phyloP scores from a whole-genome alignment of 2,329 filamentous ascomycete species.

The Aspergillus tanneri region DNA sequence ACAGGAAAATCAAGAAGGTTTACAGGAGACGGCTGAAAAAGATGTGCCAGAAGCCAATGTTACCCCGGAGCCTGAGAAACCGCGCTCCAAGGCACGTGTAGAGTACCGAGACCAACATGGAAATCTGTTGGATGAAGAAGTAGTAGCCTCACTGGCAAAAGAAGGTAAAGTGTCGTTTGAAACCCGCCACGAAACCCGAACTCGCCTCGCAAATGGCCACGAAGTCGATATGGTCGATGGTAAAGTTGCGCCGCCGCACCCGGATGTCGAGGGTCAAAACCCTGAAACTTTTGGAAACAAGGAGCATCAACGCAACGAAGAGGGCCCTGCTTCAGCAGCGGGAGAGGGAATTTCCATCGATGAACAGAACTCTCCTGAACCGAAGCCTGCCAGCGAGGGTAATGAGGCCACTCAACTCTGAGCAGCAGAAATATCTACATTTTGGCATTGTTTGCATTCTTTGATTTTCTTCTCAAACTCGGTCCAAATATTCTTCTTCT shows the following conservation, averaged over 20 bases:
- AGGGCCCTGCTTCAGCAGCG: conserved; percentile 43
- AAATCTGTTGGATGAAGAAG: conserved; percentile 78
- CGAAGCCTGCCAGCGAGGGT: conserved; percentile 49
- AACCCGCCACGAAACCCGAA: conserved; percentile 93
- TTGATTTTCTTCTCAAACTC: conserved; percentile 13
- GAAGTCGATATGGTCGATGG: conserved; percentile 57
- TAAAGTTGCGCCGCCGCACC: conserved; percentile 52
- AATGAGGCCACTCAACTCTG: conserved; percentile 45
- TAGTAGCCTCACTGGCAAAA: conserved; percentile 69
- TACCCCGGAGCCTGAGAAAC: conserved; percentile 33
- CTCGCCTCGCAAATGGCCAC: conserved; percentile 73
- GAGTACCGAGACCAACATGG: conserved; percentile 96
- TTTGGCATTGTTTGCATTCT: conserved; percentile 13
- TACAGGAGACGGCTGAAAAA: conserved; percentile 23
- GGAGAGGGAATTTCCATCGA: conserved; percentile 40
- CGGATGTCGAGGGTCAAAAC: conserved; percentile 58
- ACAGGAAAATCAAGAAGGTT: conserved; percentile 23
- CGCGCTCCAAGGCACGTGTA: conserved; percentile 70
- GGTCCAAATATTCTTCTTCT: conserved; percentile 12
- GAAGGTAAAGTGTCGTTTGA: conserved; percentile 94
- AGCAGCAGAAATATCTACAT: conserved; percentile 19
- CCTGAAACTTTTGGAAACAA: conserved; percentile 53
- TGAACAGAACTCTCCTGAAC: conserved; percentile 36
- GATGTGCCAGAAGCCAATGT: conserved; percentile 28
- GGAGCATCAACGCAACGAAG: conserved; percentile 32